Conservation (phyloP, 805 yeast genomes). For the Kuraishia hungarica region DNA sequence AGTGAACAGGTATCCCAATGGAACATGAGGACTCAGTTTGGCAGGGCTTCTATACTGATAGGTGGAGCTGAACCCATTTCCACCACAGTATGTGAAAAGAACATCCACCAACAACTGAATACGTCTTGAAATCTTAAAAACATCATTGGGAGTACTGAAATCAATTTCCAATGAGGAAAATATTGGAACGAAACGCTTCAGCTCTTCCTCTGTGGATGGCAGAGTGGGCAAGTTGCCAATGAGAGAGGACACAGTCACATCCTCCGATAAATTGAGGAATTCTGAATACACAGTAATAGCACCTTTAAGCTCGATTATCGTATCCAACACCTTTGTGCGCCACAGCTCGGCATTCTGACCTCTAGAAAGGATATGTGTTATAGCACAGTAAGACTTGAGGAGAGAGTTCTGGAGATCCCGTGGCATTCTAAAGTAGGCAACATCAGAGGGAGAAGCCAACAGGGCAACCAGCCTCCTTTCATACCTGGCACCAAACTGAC, state of each 20-base stretch:
- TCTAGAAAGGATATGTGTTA: slow-evolving; percentile 49
- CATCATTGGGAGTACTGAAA: slow-evolving; percentile 42
- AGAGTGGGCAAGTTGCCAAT: slow-evolving; percentile 31
- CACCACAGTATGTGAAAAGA: slow-evolving; percentile 13
- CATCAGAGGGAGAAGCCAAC: slow-evolving; percentile 17
- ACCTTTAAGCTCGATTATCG: slow-evolving; percentile 46
- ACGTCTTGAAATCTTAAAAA: slow-evolving; percentile 44
- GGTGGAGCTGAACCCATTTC: neutral
- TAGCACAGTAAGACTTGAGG: slow-evolving; percentile 41
- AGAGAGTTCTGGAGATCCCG: slow-evolving; percentile 28
- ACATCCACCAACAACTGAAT: slow-evolving; percentile 36
- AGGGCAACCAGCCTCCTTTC: slow-evolving; percentile 34
- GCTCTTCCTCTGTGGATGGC: slow-evolving; percentile 8
- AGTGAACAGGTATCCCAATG: slow-evolving; percentile 42
- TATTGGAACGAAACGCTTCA: slow-evolving; percentile 14
- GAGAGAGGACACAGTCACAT: slow-evolving; percentile 34
- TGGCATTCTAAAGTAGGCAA: slow-evolving; percentile 30
- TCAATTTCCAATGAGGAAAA: slow-evolving; percentile 51
- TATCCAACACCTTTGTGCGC: slow-evolving; percentile 34
- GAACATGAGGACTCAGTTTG: neutral
- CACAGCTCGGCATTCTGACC: slow-evolving; percentile 36
- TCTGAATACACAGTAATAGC: slow-evolving; percentile 49
- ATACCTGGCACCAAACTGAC: slow-evolving; percentile 66
- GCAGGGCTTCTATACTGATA: neutral
- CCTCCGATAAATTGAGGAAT: slow-evolving; percentile 49